A percentile compares a stretch with the other conserved stretches of the same genome.
Conservation (phyloP, 2,329 filamentous ascomycete species). For the Ophiognomonia clavigignenti-juglandacearum region DNA sequence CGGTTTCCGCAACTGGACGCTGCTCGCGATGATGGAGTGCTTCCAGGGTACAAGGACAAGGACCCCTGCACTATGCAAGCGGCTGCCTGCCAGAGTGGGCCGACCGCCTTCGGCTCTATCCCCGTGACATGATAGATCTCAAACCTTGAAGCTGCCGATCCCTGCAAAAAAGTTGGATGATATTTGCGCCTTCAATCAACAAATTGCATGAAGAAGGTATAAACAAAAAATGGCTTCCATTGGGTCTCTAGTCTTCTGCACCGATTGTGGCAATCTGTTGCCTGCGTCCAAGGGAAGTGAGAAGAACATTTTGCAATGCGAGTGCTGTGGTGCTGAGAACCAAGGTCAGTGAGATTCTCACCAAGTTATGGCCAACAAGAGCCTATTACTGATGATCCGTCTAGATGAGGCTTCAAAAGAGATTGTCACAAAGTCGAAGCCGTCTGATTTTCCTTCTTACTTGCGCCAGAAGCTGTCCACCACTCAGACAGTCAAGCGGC, state of each 20-base stretch:
- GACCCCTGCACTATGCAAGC: too few relatives aligned
- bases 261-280: conserved; percentile 84
- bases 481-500: conserved; percentile 73
- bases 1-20: too few relatives aligned
- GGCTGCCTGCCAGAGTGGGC: not conserved
- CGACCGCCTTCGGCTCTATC: too few relatives aligned
- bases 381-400: not conserved
- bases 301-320: conserved; percentile 74
- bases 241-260: conserved; percentile 89
- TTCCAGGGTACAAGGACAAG: too few relatives aligned
- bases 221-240: conserved; percentile 69
- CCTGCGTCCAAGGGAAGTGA: conserved; percentile 73
- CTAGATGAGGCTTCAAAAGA: conserved; percentile 70
- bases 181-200: too few relatives aligned
- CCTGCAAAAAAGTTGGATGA: not conserved
- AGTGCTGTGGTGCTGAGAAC: conserved; percentile 80
- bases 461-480: conserved; percentile 83
- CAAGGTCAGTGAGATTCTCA: conserved; percentile 54
- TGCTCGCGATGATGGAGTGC: too few relatives aligned
- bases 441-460: conserved; percentile 85
- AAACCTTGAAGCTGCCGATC: not conserved
- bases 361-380: not conserved
- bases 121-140: too few relatives aligned
- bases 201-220: too few relatives aligned
- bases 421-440: conserved; percentile 79